phyloP scores from a whole-genome alignment of 371 early-diverging fungal species.

The Mucor plumbeus region DNA sequence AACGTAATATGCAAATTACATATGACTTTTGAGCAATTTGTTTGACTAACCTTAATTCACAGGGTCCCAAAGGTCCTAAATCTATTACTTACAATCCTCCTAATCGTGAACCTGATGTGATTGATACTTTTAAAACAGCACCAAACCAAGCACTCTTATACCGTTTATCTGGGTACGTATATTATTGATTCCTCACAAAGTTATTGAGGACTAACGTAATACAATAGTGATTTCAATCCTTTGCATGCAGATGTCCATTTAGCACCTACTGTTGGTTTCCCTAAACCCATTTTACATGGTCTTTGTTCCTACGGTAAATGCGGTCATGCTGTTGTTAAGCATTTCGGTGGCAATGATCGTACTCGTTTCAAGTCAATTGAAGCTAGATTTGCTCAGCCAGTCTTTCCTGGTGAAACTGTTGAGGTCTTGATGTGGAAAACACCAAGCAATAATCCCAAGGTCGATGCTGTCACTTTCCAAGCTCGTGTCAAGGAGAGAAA shows the following conservation, averaged over 20 bases:
- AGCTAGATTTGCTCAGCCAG: constrained; percentile 73
- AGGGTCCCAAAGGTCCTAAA: constrained; percentile 60
- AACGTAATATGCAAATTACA: constrained; percentile 29
- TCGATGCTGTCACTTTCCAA: constrained; percentile 55
- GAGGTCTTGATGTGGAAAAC: constrained; percentile 71
- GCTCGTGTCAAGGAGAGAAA: constrained; percentile 57
- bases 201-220: not conserved
- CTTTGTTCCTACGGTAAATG: constrained; percentile 70
- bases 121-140: constrained; percentile 45
- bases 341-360: constrained; percentile 58
- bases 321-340: constrained; percentile 61
- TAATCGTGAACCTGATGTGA: constrained; percentile 58
- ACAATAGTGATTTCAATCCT: constrained; percentile 68
- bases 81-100: constrained; percentile 42
- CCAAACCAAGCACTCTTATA: constrained; percentile 67
- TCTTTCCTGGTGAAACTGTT: constrained; percentile 71
- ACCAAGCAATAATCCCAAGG: constrained; percentile 35
- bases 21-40: not conserved
- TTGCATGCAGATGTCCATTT: constrained; percentile 68
- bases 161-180: constrained; percentile 54
- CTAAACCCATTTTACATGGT: constrained; percentile 70
- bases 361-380: constrained; percentile 60
- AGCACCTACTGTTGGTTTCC: constrained; percentile 67
- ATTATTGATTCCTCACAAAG: not conserved
- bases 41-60: not conserved